Conservation (phyloP, 495 filamentous ascomycete genomes). For the Xylaria curta region DNA sequence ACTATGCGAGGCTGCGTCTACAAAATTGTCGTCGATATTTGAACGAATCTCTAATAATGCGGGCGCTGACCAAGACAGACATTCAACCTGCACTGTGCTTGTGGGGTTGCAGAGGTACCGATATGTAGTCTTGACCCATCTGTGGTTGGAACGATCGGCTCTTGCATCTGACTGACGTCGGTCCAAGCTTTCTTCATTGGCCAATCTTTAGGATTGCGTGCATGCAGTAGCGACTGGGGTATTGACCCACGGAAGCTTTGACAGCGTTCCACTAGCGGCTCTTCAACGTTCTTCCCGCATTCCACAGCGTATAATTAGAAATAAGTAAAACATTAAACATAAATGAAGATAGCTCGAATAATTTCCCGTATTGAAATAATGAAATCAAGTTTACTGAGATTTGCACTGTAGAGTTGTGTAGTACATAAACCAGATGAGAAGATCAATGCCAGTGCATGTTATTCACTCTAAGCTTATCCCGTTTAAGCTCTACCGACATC, state of each 20-base stretch:
- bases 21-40: background rate
- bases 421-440: background rate
- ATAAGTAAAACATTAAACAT: background rate
- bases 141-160: conserved; percentile 19
- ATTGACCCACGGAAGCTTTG: conserved; percentile 12
- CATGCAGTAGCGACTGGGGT: conserved; percentile 21
- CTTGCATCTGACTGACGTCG: conserved; percentile 24
- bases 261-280: conserved; percentile 20
- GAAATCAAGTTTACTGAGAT: background rate
- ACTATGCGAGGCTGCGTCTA: background rate
- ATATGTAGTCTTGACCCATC: conserved; percentile 6
- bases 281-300: conserved; percentile 2
- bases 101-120: conserved; percentile 2
- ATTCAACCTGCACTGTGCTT: background rate
- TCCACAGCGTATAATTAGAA: background rate
- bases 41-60: background rate
- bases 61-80: background rate
- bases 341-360: background rate
- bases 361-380: background rate
- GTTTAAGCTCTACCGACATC: background rate
- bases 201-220: conserved; percentile 24
- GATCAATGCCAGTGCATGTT: background rate
- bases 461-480: background rate
- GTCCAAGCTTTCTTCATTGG: conserved; percentile 14
- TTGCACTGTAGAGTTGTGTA: background rate